These are phyloP conservation scores for Debaryomyces sp. DNA, from an alignment of 1,139 yeast species.

Conservation along the genomic window DNA sequence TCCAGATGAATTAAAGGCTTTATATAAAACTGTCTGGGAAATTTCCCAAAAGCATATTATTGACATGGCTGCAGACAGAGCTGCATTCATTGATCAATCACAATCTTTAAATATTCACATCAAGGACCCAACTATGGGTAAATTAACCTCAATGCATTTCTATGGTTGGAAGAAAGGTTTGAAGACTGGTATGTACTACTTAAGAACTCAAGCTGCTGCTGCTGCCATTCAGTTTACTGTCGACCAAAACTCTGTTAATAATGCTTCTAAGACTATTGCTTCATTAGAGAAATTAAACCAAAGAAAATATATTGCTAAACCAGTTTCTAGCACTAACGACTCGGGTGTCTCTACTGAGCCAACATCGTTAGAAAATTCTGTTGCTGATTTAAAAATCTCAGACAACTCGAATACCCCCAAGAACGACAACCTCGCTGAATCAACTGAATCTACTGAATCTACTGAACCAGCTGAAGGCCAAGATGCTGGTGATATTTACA, in stretches of 20 bases:
- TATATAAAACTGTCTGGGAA: conserved; percentile 97
- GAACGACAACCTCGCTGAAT: conserved; percentile 14
- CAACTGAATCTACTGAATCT: conserved; percentile 13
- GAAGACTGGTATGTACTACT: conserved; percentile 97
- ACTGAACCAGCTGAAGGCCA: conserved; percentile 23
- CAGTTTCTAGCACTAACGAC: conserved; percentile 31
- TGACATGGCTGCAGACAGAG: conserved; percentile 95
- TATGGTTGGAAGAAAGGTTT: conserved; percentile 97
- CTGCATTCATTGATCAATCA: conserved; percentile 91
- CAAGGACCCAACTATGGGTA: conserved; percentile 87
- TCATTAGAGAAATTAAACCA: conserved; percentile 56
- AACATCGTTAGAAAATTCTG: conserved; percentile 49
- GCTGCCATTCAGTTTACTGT: conserved; percentile 65
- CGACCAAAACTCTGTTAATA: conserved; percentile 38
- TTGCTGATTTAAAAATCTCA: conserved; percentile 45
- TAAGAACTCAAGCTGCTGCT: conserved; percentile 72
- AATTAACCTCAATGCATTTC: conserved; percentile 95
- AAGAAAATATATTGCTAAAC: conserved; percentile 50
- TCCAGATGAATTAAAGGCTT: conserved; percentile 73
- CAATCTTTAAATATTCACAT: conserved; percentile 89
- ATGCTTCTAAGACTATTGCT: conserved; percentile 57
- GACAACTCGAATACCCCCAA: conserved; percentile 19
- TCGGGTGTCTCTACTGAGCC: conserved; percentile 49
- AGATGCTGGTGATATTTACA: conserved; percentile 71
- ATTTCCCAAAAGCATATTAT: conserved; percentile 84